Conservation (phyloP, 1,284 basidiomycete species). For the Cutaneotrichosporon dermatis region DNA sequence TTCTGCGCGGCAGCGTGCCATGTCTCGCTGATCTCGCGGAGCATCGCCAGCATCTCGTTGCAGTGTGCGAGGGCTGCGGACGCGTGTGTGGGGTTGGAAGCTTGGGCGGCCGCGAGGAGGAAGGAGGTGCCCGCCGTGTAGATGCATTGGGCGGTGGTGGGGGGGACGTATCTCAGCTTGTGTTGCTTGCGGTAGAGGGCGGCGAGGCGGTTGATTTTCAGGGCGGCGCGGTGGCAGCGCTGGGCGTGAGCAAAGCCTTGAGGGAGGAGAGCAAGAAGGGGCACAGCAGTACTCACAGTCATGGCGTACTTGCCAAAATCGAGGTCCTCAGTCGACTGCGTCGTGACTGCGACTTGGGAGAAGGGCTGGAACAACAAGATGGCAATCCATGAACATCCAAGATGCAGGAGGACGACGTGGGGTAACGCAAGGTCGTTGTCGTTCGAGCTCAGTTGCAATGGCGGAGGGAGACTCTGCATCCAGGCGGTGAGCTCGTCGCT, state of each 20-base stretch:
- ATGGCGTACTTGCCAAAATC: slow-evolving; percentile 14
- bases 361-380: slow-evolving; percentile 64
- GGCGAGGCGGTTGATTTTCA: slow-evolving; percentile 60
- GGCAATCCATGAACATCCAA: slow-evolving; percentile 61
- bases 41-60: slow-evolving; percentile 6
- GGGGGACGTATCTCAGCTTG: slow-evolving; percentile 59
- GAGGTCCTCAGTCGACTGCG: not conserved
- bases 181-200: slow-evolving; percentile 59
- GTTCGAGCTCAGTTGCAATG: slow-evolving; percentile 52
- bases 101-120: slow-evolving; percentile 15
- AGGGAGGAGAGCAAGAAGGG: no score
- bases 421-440: slow-evolving; percentile 55
- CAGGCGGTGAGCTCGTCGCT: slow-evolving; percentile 55
- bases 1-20: slow-evolving; percentile 12
- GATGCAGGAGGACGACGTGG: slow-evolving; percentile 61
- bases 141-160: slow-evolving; percentile 60
- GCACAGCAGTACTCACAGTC: no score
- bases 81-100: not conserved
- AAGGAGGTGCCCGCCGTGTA: slow-evolving; percentile 61
- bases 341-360: slow-evolving; percentile 7
- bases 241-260: not conserved
- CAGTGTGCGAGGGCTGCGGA: slow-evolving; percentile 4
- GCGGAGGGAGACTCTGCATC: slow-evolving; percentile 56
- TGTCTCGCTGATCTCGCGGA: slow-evolving; percentile 11
- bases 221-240: slow-evolving; percentile 61